Evolutionary conservation across 805 yeast species (phyloP).

Genomic region (Priceomyces fermenticarens): DNA sequence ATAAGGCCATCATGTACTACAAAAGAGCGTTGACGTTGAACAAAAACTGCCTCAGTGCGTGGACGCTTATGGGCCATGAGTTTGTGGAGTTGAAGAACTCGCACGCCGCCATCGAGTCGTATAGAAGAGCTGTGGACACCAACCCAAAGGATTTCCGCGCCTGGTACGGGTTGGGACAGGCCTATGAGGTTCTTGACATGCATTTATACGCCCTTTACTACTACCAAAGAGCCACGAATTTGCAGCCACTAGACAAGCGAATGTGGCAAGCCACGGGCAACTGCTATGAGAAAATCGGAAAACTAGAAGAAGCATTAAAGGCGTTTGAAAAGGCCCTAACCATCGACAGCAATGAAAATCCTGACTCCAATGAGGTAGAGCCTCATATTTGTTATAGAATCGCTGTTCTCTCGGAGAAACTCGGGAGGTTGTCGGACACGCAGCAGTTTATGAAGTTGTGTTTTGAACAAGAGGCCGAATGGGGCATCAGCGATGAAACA

Average conservation of each 20-base stretch:
- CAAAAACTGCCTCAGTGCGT: conserved; percentile 79
- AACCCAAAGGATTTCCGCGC: conserved; percentile 89
- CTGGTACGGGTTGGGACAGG: conserved; percentile 98
- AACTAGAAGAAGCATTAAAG: conserved; percentile 69
- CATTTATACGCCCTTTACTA: conserved; percentile 88
- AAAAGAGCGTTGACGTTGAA: conserved; percentile 83
- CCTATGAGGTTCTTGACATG: conserved; percentile 95
- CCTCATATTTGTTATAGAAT: conserved; percentile 59
- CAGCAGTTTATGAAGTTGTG: conserved; percentile 64
- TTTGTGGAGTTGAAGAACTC: conserved; percentile 94
- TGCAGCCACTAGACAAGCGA: conserved; percentile 85
- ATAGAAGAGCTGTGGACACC: conserved; percentile 88
- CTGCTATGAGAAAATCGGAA: conserved; percentile 78
- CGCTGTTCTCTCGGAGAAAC: conserved; percentile 62
- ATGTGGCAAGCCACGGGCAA: conserved; percentile 97
- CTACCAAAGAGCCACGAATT: conserved; percentile 84
- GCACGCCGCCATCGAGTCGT: conserved; percentile 96
- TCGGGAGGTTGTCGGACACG: conserved; percentile 53
- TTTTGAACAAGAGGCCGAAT: conserved; percentile 59
- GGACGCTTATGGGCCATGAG: conserved; percentile 99
- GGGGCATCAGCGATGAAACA: conserved; percentile 69
- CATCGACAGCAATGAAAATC: conserved; percentile 36
- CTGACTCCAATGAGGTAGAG: conserved; percentile 19
- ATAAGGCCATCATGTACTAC: conserved; percentile 89
- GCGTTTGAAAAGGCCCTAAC: conserved; percentile 76